These are phyloP conservation scores for Selaginella moellendorffii DNA, from an alignment of 75 land plant genomes.

Conservation along the genomic window DNA sequence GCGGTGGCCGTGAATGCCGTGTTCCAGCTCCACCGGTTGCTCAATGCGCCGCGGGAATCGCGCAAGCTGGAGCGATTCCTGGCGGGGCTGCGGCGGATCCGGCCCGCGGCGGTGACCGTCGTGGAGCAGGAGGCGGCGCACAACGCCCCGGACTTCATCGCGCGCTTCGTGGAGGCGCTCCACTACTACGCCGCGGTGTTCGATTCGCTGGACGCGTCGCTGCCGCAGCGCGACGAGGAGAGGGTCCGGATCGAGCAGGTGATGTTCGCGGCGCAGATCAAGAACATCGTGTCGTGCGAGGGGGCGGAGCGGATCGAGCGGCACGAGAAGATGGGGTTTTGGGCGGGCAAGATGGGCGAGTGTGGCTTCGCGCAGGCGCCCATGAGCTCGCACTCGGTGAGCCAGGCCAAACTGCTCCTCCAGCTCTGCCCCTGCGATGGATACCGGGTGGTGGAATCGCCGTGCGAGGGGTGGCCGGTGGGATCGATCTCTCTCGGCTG, in stretches of 20 bases:
- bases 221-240: constrained; percentile 12
- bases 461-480: constrained; percentile 9
- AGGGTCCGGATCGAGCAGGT: constrained; percentile 16
- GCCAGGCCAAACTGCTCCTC: constrained; percentile 27
- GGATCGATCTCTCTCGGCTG: constrained; percentile 28
- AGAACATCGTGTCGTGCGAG: constrained; percentile 30
- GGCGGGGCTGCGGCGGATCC: constrained; percentile 17
- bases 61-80: constrained; percentile 19
- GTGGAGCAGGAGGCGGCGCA: constrained; percentile 27
- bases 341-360: constrained; percentile 16
- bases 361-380: constrained; percentile 18
- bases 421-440: not conserved
- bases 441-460: constrained; percentile 9
- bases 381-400: constrained; percentile 18
- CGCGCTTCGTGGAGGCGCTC: constrained; percentile 30
- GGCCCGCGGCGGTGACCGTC: constrained; percentile 27
- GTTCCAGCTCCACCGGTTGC: constrained; percentile 12
- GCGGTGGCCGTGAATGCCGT: constrained; percentile 26
- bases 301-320: constrained; percentile 29
- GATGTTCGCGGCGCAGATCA: constrained; percentile 13
- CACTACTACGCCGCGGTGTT: constrained; percentile 37
- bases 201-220: constrained; percentile 25
- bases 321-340: constrained; percentile 22
- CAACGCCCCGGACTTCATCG: constrained; percentile 26
- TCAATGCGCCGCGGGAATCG: constrained; percentile 10